Evolutionary conservation across 768 basidiomycete species (phyloP), one percentile per base, ranked within the genome.

Genomic region (Leccinum arenicola): DNA sequence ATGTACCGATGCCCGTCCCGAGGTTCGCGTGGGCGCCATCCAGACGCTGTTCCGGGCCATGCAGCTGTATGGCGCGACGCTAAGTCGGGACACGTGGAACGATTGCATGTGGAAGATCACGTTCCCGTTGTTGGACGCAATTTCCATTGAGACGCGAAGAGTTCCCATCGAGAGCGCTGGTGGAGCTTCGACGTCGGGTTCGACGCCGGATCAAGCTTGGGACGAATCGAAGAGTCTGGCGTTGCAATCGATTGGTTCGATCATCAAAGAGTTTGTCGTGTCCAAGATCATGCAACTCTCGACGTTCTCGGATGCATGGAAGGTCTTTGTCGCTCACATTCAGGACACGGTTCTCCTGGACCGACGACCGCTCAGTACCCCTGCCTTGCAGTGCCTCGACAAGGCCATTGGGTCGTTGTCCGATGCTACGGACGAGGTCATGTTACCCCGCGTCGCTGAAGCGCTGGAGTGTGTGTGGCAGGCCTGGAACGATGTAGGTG

Each of bases 1-100:
- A 2, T 93, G 92, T 61, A 83, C 85, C 3, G 96, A 98, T 67
- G 68, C 81, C 0, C 82, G 96, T 33, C 85, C 88, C 19, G 95
- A 99, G 69, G 93, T 96, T 1, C 84, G 95, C 17, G 89, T 91
- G 63, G 93, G 93, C 1, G 95, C 96, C 10, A 95, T 98, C 49
- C 95, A 97, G 73, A 98, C 95, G 2, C 71, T 99, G 55, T 98
- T 97, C 75, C 83, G 95, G 51, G 92, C 93, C 2, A 84, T 98
- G 76, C 93, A 96, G 72, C 79, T 98, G 10, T 98, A 99, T 68
- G 96, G 96, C 2, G 85, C 87, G 8, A 92, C 88, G 0, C 77
- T 99, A 52, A 90, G 87, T 66, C 69, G 82, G 40, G 86, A 86
- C 6, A 91, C 89, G 0, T 99, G 96, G 96, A 85, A 89, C 45